Evolutionary conservation across 441 rosid genomes (phyloP).

Genomic region (Eugenia klotzschiana): DNA sequence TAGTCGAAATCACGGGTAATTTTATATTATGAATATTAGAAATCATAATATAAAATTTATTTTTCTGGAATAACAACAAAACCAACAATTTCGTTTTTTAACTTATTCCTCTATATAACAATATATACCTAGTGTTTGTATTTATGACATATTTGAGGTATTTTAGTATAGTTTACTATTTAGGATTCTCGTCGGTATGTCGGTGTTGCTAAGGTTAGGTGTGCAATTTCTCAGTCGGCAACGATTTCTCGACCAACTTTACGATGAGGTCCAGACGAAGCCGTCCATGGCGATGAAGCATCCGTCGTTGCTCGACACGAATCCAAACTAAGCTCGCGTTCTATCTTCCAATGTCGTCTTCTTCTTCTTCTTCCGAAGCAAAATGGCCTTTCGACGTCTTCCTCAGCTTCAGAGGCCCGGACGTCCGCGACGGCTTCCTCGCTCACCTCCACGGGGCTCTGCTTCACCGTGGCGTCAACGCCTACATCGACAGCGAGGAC

Average conservation of each 20-base stretch:
- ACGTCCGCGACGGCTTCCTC: neutral
- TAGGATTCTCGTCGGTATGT: no score
- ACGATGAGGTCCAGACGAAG: no score
- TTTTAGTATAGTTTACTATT: no score
- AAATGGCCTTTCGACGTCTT: neutral
- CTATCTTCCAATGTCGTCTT: neutral
- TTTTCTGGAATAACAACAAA: no score
- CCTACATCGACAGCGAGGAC: neutral
- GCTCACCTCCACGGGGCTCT: neutral
- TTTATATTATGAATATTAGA: no score
- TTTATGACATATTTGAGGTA: no score
- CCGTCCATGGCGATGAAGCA: neutral
- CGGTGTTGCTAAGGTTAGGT: no score
- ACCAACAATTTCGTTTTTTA: no score
- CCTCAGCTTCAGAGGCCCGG: neutral
- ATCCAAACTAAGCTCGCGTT: neutral
- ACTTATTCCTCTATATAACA: no score
- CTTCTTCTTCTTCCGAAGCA: neutral
- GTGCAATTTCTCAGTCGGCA: neutral
- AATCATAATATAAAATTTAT: no score
- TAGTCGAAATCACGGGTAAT: neutral
- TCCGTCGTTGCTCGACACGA: neutral
- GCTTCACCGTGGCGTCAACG: neutral
- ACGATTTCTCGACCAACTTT: neutral
- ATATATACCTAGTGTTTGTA: no score